Conservation (phyloP, 1,284 basidiomycete genomes). For the Abortiporus biennis region DNA sequence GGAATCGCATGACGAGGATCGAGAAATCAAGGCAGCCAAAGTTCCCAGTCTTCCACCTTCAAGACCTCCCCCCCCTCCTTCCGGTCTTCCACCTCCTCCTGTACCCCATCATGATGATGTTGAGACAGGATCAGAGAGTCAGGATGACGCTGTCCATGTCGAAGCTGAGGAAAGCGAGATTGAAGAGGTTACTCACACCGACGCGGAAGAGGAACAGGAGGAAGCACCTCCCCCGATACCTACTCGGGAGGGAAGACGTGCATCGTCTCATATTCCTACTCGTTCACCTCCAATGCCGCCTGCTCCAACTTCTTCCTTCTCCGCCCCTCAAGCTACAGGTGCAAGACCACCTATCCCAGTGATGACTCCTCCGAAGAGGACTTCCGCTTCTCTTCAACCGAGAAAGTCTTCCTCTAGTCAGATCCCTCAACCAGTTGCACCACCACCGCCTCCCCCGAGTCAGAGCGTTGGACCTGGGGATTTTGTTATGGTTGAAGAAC, state of each 20-base stretch:
- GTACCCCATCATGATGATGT: constrained; percentile 18
- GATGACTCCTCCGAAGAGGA: constrained; percentile 7
- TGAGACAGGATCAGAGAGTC: background rate
- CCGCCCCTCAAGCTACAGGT: constrained; percentile 32
- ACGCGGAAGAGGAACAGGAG: background rate
- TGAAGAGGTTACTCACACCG: background rate
- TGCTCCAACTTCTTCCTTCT: constrained; percentile 2
- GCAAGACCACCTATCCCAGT: constrained; percentile 18
- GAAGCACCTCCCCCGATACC: constrained; percentile 38
- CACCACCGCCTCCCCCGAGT: constrained; percentile 10
- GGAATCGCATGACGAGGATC: background rate
- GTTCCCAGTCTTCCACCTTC: too few species aligned
- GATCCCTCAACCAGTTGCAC: constrained; percentile 12
- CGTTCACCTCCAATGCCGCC: constrained; percentile 10
- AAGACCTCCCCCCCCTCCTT: constrained; percentile 28
- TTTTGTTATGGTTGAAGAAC: constrained; percentile 22
- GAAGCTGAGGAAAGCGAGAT: background rate
- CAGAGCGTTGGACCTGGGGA: constrained; percentile 15
- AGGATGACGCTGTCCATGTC: background rate
- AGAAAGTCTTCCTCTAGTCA: constrained; percentile 12
- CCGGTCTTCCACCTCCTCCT: background rate
- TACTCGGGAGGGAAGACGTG: constrained; percentile 26
- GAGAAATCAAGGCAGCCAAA: too few species aligned
- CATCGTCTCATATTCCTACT: constrained; percentile 6
- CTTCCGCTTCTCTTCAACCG: constrained; percentile 6